phyloP scores from a whole-genome alignment of 192 early-diverging fungal species.

The Rhizophagus sp. region DNA sequence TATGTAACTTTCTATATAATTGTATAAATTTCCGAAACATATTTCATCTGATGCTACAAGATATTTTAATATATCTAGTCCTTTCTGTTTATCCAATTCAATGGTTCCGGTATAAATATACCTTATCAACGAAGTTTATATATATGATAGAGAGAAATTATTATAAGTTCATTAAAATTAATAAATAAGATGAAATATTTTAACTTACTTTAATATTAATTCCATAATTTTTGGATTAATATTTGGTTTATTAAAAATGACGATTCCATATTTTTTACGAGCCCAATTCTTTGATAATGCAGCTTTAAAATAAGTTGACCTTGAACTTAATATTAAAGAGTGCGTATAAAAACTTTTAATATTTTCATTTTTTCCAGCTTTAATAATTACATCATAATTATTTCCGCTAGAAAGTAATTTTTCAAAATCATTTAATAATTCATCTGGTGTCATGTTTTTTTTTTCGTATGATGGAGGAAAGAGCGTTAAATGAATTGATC shows the following conservation, averaged over 20 bases:
- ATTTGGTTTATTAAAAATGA: neutral
- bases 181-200: neutral
- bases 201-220: neutral
- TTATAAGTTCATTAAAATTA: neutral
- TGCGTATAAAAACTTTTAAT: neutral
- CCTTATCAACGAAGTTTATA: neutral
- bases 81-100: neutral
- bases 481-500: too few relatives aligned
- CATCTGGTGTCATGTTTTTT: neutral
- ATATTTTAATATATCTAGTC: neutral
- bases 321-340: neutral
- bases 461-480: neutral
- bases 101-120: neutral
- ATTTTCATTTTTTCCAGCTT: neutral
- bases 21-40: neutral
- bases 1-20: neutral
- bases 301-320: neutral
- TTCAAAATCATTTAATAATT: conserved; percentile 2
- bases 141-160: too few relatives aligned
- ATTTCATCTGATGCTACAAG: neutral
- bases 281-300: neutral
- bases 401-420: neutral
- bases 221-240: neutral
- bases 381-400: neutral
- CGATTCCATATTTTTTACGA: neutral